phyloP scores from a whole-genome alignment of 2,329 filamentous ascomycete species.

The Didymella exigua region DNA sequence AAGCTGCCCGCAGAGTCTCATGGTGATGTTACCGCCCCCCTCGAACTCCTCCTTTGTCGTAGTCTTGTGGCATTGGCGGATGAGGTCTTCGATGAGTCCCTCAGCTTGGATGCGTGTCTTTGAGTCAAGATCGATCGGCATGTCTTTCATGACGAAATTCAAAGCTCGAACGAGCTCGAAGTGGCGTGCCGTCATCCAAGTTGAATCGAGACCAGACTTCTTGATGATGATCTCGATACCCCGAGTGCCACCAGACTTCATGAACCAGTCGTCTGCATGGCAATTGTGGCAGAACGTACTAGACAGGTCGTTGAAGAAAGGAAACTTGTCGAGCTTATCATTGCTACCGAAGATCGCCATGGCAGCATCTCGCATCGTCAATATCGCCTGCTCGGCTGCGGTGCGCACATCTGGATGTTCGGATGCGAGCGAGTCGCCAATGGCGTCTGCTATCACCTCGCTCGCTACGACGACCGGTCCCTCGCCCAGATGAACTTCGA shows the following conservation, averaged over 20 bases:
- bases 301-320: conserved; percentile 83
- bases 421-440: conserved; percentile 87
- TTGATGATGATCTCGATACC: conserved; percentile 90
- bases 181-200: conserved; percentile 82
- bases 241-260: conserved; percentile 88
- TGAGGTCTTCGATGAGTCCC: conserved; percentile 78
- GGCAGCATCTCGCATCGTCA: conserved; percentile 77
- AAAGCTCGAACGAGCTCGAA: conserved; percentile 88
- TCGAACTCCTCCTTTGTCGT: conserved; percentile 79
- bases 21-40: conserved; percentile 68
- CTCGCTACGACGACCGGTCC: conserved; percentile 86
- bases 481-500: conserved; percentile 85
- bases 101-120: conserved; percentile 85
- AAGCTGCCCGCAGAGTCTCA: conserved; percentile 80
- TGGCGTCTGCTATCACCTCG: conserved; percentile 83
- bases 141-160: conserved; percentile 97
- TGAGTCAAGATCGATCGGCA: conserved; percentile 90
- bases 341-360: conserved; percentile 78
- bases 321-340: conserved; percentile 72
- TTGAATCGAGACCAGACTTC: conserved; percentile 80
- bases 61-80: conserved; percentile 78
- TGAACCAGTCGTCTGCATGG: conserved; percentile 98
- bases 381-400: conserved; percentile 78
- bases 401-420: conserved; percentile 81
- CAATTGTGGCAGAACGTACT: conserved; percentile 91